A percentile compares a stretch with the other conserved stretches of the same genome.
phyloP scores from a whole-genome alignment of 1,284 basidiomycete genomes.

The Cerioporus squamosus region DNA sequence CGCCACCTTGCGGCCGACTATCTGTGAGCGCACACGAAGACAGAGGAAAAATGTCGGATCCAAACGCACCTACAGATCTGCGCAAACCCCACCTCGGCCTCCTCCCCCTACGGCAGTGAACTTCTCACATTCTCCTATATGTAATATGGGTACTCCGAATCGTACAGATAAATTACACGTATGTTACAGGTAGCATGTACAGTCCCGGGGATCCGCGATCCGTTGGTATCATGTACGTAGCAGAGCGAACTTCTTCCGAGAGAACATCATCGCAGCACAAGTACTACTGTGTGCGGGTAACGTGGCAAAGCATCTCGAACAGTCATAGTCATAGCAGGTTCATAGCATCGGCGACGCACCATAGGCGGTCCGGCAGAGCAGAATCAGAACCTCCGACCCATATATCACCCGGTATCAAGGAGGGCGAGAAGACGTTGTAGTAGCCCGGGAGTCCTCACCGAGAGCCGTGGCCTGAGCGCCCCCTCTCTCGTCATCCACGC shows the following conservation, averaged over 20 bases:
- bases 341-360: conserved; percentile 1
- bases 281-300: neutral
- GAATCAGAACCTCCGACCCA: neutral
- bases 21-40: no score
- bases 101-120: no score
- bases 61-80: no score
- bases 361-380: neutral
- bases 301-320: neutral
- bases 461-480: neutral
- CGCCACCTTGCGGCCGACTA: no score
- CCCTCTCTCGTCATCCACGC: conserved; percentile 21
- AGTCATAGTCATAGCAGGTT: neutral
- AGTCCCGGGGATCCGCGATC: conserved; percentile 14
- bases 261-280: neutral
- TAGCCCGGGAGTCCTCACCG: neutral
- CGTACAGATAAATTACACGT: conserved; percentile 24
- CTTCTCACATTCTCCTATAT: no score
- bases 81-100: no score
- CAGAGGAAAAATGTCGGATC: no score
- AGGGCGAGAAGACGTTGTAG: neutral
- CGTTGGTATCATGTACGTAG: conserved; percentile 2
- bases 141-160: conserved; percentile 1
- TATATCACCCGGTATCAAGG: neutral
- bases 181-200: conserved; percentile 18
- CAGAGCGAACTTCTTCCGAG: conserved; percentile 12